A percentile compares a stretch with the other conserved stretches of the same genome.
Conservation (phyloP, 2,329 filamentous ascomycete species). For the Stagonosporopsis cucurbitacearum region DNA sequence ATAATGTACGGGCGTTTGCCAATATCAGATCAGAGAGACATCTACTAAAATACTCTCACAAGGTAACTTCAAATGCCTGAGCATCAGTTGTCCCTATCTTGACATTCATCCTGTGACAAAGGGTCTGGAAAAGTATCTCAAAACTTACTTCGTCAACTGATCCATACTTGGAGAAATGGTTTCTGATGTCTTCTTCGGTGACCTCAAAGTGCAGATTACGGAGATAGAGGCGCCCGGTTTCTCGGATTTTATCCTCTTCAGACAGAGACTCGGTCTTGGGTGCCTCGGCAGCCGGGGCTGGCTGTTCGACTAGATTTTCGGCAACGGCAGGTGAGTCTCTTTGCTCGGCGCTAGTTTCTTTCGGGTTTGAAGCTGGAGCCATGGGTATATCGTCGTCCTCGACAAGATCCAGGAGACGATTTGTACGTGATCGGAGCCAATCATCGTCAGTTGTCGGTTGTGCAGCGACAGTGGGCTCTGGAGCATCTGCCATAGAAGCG, state of each 20-base stretch:
- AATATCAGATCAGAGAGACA: slow-evolving; percentile 88
- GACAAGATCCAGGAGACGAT: slow-evolving; percentile 80
- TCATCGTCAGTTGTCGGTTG: slow-evolving; percentile 74
- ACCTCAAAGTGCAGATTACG: slow-evolving; percentile 85
- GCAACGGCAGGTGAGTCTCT: slow-evolving; percentile 13
- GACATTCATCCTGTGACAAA: slow-evolving; percentile 79
- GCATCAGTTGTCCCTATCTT: slow-evolving; percentile 99
- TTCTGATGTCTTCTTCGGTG: slow-evolving; percentile 76
- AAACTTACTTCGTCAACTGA: slow-evolving; percentile 82
- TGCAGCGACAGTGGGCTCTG: slow-evolving; percentile 30
- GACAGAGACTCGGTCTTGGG: slow-evolving; percentile 46
- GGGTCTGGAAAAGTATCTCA: slow-evolving; percentile 27
- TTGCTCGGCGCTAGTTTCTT: slow-evolving; percentile 20
- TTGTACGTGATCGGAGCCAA: slow-evolving; percentile 91
- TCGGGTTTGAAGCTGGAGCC: slow-evolving; percentile 12
- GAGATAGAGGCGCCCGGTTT: slow-evolving; percentile 82
- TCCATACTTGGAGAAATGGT: slow-evolving; percentile 75
- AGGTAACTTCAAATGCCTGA: slow-evolving; percentile 85
- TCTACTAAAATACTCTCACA: slow-evolving; percentile 99
- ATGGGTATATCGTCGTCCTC: slow-evolving; percentile 69
- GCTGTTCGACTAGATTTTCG: slow-evolving; percentile 13
- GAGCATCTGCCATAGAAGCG: slow-evolving; percentile 25
- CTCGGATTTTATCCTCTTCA: slow-evolving; percentile 68
- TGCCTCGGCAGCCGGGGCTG: slow-evolving; percentile 5
- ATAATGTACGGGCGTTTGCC: slow-evolving; percentile 16